Evolutionary conservation across 352 stramenopile species (phyloP).

Genomic region (Globisporangium orthogonon): DNA sequence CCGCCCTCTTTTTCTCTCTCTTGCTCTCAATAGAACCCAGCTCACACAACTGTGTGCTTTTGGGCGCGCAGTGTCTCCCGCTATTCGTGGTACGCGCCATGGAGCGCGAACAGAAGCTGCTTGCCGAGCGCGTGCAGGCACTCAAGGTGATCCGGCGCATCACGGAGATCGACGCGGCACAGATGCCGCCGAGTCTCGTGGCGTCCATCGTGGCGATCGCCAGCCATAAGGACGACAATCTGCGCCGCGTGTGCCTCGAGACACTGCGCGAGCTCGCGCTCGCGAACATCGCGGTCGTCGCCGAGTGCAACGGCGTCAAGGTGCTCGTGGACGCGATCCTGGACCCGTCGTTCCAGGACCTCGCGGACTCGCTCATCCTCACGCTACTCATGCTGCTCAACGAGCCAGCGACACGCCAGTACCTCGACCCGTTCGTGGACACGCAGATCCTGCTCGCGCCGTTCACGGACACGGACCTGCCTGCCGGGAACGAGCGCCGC

Average conservation of each 20-base stretch:
- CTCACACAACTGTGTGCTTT: not conserved
- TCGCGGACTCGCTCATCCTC: slow-evolving; percentile 79
- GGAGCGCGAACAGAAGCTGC: slow-evolving; percentile 82
- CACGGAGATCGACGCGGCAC: slow-evolving; percentile 79
- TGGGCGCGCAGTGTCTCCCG: slow-evolving; percentile 37
- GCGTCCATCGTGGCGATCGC: slow-evolving; percentile 77
- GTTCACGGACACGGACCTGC: slow-evolving; percentile 86
- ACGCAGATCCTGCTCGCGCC: slow-evolving; percentile 80
- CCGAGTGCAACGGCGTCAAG: slow-evolving; percentile 78
- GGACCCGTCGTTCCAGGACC: slow-evolving; percentile 83
- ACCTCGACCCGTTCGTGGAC: slow-evolving; percentile 85
- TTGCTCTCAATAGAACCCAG: no score
- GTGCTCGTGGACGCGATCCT: slow-evolving; percentile 84
- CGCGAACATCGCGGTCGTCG: slow-evolving; percentile 75
- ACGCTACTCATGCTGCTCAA: slow-evolving; percentile 85
- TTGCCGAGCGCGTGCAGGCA: slow-evolving; percentile 81
- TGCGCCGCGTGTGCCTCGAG: slow-evolving; percentile 82
- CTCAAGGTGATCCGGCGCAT: slow-evolving; percentile 82
- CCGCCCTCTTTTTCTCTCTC: not conserved
- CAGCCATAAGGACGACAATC: slow-evolving; percentile 86
- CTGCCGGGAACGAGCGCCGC: slow-evolving; percentile 73
- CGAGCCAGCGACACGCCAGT: slow-evolving; percentile 77
- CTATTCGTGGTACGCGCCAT: slow-evolving; percentile 82
- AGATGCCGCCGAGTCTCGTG: slow-evolving; percentile 83
- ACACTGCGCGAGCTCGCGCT: slow-evolving; percentile 79